Base-by-base conservation (phyloP, 164 flowering plant species). In the Tetracentron sinense region DNA sequence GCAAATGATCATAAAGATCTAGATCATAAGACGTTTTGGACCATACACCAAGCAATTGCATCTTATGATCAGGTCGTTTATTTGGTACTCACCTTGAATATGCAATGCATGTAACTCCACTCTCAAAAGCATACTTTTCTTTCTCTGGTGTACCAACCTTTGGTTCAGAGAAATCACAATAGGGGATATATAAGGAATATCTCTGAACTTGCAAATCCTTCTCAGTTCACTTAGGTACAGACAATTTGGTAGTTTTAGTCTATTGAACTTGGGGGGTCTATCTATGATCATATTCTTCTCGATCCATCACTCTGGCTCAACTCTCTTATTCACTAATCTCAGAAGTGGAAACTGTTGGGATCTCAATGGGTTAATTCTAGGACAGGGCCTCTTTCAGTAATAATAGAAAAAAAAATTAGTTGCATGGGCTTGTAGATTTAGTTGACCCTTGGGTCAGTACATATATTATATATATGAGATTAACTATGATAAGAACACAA, bases 321-420 rank as follows among this genome's bases (percentile, higher is more conserved):
- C 81, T 82, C 44, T 89, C 96, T 63, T 89, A 93, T 55, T 74
- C 89, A 21, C 77, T 59, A 55, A 85, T 61, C 82, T 94, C 96
- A 16, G 96, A 95, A 1, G 92, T 95, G n/a, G 97, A 86, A 46
- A 92, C 79, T 0, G 97, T 85, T 86, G n/a, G 92, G 92, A 72
- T 92, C 96, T 96, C 96, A 95, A 64, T 84, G 89, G 3, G 94
- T 87, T 30, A 95, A 68, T 74, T 95, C 96, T 42, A 95, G 65
- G 0, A 90, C 90, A 22, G 86, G 89, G n/a, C 97, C 97, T 6
- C 87, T 60, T 10, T 56, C 86, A 17, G 96, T 92, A 0, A n/a
- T n/a, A n/a, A n/a, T n/a, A n/a, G n/a, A n/a, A n/a, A n/a, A n/a
- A n/a, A n/a, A n/a, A n/a, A n/a, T n/a, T n/a, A n/a, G n/a, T n/a